Evolutionary conservation across 352 stramenopile genomes (phyloP), one percentile per base, ranked within the genome.

Genomic region (Nannochloropsis limnetica): DNA sequence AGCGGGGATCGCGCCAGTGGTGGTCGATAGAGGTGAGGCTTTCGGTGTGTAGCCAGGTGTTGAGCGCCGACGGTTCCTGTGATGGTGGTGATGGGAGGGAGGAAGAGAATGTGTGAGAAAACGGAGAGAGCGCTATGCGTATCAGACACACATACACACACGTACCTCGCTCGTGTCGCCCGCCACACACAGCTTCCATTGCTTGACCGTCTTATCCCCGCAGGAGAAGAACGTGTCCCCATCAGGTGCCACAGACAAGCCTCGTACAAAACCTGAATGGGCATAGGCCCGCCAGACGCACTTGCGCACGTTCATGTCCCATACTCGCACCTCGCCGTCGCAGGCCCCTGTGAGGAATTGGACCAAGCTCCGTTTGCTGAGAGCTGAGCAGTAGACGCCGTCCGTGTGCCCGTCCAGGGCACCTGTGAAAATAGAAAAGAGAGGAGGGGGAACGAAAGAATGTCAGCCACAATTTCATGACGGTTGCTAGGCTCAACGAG

Each of bases 341-440:
- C 92, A 93, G 0, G 93, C 92, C 20, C 93, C 92, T 88, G 90
- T 93, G 61, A 96, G 85, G 14, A 96, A 91, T 11, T 91, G 90
- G 25, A 93, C 87, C 79, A 99, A 89, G 83, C 90, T 96, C 68
- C 90, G 95, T 17, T 93, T 91, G 85, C 90, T 97, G 25, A 92
- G 92, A 31, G 93, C 93, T 28, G 97, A 88, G 79, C 91, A 93
- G 80, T 93, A 97, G 20, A 99, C 93, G 23, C 94, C 93, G 89
- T 99, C 97, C 79, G 89, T 92, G 88, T 99, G 97, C 32, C 96
- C 96, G 79, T 98, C 94, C 43, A 99, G 86, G 81, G 96, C 94
- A 28, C 61, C 61, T 74, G n/a, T 68, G 1, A 23, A 25, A 25
- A 27, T 74, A 25, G 3, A 28, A 28, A 29, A 74, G 3, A 20